Evolutionary conservation across 257 asterid species (phyloP).

Genomic region (Coffea eugenioides): DNA sequence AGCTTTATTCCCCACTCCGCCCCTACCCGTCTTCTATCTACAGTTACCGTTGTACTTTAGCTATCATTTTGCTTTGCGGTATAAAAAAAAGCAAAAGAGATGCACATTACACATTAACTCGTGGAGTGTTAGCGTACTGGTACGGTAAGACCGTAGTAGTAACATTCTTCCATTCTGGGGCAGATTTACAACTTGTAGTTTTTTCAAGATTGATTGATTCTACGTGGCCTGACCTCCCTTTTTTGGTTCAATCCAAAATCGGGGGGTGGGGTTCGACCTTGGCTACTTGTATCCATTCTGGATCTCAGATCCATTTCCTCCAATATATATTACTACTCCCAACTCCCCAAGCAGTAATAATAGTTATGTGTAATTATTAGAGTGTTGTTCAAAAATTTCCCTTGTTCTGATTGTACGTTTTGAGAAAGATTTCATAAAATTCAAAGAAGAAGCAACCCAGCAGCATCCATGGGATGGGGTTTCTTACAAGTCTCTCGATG

Average conservation of each 20-base stretch:
- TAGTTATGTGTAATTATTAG: too few species aligned
- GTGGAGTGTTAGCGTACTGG: too few species aligned
- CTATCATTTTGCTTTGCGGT: too few species aligned
- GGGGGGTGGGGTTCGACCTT: not conserved
- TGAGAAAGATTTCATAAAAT: not conserved
- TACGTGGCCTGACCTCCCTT: not conserved
- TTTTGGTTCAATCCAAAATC: not conserved
- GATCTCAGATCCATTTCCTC: not conserved
- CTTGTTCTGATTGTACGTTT: not conserved
- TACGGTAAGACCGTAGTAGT: not conserved
- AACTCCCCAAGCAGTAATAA: too few species aligned
- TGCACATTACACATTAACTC: too few species aligned
- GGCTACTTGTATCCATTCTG: not conserved
- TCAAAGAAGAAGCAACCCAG: not conserved
- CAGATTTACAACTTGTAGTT: not conserved
- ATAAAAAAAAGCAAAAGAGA: too few species aligned
- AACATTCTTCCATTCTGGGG: not conserved
- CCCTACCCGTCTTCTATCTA: conserved; percentile 2
- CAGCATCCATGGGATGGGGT: conserved; percentile 41
- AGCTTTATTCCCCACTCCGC: conserved; percentile 2
- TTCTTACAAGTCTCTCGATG: conserved; percentile 39
- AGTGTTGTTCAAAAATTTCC: not conserved
- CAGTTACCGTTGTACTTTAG: conserved; percentile 9
- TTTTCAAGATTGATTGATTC: not conserved
- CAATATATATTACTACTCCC: too few species aligned